A percentile compares a stretch with the other conserved stretches of the same genome.
phyloP scores from a whole-genome alignment of 257 asterid genomes.

The Sherardia arvensis region DNA sequence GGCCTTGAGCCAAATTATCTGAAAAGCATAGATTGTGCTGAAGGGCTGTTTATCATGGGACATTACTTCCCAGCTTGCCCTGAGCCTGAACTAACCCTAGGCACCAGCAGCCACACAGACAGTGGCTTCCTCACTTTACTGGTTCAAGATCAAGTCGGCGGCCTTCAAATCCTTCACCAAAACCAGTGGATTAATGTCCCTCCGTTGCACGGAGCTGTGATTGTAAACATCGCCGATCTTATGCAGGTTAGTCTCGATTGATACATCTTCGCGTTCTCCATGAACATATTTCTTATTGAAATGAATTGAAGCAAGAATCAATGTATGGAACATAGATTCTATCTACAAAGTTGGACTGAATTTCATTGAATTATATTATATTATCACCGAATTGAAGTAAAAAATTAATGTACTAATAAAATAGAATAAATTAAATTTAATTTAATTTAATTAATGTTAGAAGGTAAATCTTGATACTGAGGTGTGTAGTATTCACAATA shows the following conservation, averaged over 20 bases:
- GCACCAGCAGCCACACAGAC: slow-evolving; percentile 29
- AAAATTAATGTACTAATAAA: too few species aligned
- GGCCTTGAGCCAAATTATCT: slow-evolving; percentile 22
- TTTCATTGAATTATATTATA: too few species aligned
- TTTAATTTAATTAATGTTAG: too few species aligned
- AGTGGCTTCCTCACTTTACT: slow-evolving; percentile 33
- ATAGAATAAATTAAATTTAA: too few species aligned
- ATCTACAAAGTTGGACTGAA: too few species aligned
- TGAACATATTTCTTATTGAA: too few species aligned
- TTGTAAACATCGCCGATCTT: slow-evolving; percentile 37
- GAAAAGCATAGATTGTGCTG: slow-evolving; percentile 18
- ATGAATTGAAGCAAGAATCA: too few species aligned
- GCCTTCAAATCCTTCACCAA: slow-evolving; percentile 34
- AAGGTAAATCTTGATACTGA: too few species aligned
- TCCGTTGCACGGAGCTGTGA: slow-evolving; percentile 24
- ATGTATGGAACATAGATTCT: too few species aligned
- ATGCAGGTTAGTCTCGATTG: slow-evolving; percentile 24
- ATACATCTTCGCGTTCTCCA: too few species aligned
- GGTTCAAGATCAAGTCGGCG: slow-evolving; percentile 30
- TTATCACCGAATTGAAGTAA: too few species aligned
- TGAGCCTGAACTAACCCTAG: slow-evolving; percentile 38
- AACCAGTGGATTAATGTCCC: slow-evolving; percentile 42
- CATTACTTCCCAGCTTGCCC: slow-evolving; percentile 47
- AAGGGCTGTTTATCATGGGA: slow-evolving; percentile 13
- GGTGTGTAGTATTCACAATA: too few species aligned